Evolutionary conservation across 1,139 yeast genomes (phyloP).

Genomic region (Lodderomyces orthopsilosis): DNA sequence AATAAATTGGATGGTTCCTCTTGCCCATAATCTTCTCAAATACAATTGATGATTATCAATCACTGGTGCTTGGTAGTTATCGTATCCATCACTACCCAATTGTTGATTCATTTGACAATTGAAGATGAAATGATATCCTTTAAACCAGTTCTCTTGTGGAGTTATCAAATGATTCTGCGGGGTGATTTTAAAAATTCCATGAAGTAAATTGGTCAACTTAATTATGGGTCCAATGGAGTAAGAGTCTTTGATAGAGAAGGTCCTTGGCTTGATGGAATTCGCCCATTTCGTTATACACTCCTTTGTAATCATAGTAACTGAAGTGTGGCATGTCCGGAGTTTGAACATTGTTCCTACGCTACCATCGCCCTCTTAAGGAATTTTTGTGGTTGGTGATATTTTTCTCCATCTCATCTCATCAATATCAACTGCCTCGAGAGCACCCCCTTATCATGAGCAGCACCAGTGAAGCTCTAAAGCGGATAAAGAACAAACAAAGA

Average conservation of each 20-base stretch:
- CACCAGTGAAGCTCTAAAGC: slow-evolving; percentile 37
- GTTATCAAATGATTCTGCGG: not conserved
- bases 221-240: slow-evolving; percentile 18
- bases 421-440: not conserved
- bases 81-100: slow-evolving; percentile 77
- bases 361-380: not conserved
- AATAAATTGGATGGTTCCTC: slow-evolving; percentile 57
- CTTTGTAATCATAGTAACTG: slow-evolving; percentile 8
- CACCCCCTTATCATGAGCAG: slow-evolving; percentile 12
- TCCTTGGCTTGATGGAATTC: slow-evolving; percentile 14
- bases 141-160: slow-evolving; percentile 6
- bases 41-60: slow-evolving; percentile 28
- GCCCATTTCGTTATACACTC: slow-evolving; percentile 19
- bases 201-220: slow-evolving; percentile 19
- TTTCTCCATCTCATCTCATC: slow-evolving; percentile 7
- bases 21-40: slow-evolving; percentile 76
- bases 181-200: slow-evolving; percentile 15
- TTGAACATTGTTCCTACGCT: not conserved
- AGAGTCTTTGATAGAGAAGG: slow-evolving; percentile 20
- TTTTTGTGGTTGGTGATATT: not conserved
- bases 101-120: slow-evolving; percentile 49
- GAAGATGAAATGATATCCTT: slow-evolving; percentile 67
- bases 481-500: slow-evolving; percentile 69
- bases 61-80: slow-evolving; percentile 71
- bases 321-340: not conserved